Conservation (phyloP, 352 stramenopile genomes). For the Pelagophyceae sp. region DNA sequence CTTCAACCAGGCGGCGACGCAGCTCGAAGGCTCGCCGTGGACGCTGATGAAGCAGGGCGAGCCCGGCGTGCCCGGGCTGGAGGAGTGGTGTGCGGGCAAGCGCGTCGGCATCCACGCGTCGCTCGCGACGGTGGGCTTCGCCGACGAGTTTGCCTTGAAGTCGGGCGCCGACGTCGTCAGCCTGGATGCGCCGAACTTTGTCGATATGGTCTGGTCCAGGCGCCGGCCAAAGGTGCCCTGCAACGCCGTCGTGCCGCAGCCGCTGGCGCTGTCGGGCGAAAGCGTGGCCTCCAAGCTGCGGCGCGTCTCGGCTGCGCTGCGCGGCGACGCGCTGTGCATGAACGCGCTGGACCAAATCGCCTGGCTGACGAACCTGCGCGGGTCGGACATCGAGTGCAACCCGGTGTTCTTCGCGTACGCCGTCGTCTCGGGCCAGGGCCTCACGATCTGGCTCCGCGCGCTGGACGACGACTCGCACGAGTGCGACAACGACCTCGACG, state of each 20-base stretch:
- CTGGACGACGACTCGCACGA: neutral
- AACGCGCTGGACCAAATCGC: constrained; percentile 70
- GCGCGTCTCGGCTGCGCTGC: constrained; percentile 35
- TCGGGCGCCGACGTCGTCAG: constrained; percentile 39
- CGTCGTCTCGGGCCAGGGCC: constrained; percentile 29
- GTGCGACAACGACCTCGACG: constrained; percentile 1
- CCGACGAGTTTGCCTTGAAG: constrained; percentile 48
- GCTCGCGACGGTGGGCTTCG: constrained; percentile 75
- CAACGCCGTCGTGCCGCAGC: constrained; percentile 76
- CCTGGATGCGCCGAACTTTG: constrained; percentile 64
- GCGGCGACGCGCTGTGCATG: constrained; percentile 53
- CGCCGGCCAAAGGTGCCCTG: constrained; percentile 55
- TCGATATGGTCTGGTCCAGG: constrained; percentile 82
- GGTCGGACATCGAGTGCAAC: constrained; percentile 76
- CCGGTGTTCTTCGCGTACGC: constrained; percentile 72
- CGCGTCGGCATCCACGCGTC: constrained; percentile 87
- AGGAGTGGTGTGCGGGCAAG: constrained; percentile 52
- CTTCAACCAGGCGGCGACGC: constrained; percentile 67
- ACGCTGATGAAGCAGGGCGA: constrained; percentile 80
- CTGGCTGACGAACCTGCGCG: constrained; percentile 78
- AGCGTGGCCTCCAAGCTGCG: constrained; percentile 77
- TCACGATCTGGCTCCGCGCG: neutral
- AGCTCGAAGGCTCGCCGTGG: constrained; percentile 62
- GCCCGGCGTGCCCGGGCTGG: constrained; percentile 74
- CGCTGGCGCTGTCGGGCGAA: constrained; percentile 81